phyloP scores from a whole-genome alignment of 495 filamentous ascomycete genomes.

The Parathielavia hyrcaniae region DNA sequence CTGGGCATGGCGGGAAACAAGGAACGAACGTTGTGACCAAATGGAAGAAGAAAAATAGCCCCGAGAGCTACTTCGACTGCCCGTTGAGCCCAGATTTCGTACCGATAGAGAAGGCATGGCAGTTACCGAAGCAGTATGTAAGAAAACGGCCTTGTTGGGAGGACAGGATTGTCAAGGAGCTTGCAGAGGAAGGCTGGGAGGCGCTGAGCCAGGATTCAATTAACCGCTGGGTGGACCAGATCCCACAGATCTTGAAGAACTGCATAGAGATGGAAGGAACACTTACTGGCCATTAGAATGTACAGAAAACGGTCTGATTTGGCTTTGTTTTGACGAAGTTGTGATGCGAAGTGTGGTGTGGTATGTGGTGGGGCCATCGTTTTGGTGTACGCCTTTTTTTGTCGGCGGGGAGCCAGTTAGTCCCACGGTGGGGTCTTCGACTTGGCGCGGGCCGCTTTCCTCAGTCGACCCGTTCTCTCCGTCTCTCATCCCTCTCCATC shows the following conservation, averaged over 20 bases:
- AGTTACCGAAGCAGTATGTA: background rate
- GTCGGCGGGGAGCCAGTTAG: too few species aligned
- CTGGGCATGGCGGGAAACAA: background rate
- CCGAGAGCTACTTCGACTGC: background rate
- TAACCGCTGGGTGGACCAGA: background rate
- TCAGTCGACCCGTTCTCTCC: too few species aligned
- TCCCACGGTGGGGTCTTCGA: background rate
- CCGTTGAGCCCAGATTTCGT: background rate
- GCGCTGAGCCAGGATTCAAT: background rate
- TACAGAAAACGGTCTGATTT: too few species aligned
- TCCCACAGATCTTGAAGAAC: background rate
- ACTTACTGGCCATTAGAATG: too few species aligned
- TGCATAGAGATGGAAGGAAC: background rate
- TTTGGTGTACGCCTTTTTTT: too few species aligned
- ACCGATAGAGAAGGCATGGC: background rate
- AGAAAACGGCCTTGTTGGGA: constrained; percentile 2
- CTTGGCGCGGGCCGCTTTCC: background rate
- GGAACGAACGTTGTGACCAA: background rate
- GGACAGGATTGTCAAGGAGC: background rate
- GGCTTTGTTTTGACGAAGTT: too few species aligned
- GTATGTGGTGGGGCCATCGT: too few species aligned
- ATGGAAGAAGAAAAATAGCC: background rate
- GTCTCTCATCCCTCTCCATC: background rate
- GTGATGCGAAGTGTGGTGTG: too few species aligned
- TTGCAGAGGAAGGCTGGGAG: background rate